These are phyloP conservation scores for Ganoderma boninense DNA, from an alignment of 1,284 basidiomycete species.

Conservation along the genomic window DNA sequence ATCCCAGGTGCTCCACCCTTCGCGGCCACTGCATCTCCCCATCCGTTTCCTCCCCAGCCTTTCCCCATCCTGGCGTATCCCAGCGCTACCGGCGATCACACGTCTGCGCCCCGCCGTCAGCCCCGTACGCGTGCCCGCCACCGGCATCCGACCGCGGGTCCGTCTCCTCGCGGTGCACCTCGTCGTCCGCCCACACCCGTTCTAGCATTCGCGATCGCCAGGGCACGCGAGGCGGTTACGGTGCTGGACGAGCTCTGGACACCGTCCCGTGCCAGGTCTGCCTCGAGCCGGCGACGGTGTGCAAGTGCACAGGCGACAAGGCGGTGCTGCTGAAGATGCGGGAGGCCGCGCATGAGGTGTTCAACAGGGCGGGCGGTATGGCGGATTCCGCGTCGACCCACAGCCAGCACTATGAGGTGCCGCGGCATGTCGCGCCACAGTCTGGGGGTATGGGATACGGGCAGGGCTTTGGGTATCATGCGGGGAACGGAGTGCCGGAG, in stretches of 20 bases:
- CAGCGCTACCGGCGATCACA: neutral
- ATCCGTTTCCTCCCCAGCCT: neutral
- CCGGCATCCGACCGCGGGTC: neutral
- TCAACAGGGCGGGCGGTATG: neutral
- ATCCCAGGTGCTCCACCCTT: neutral
- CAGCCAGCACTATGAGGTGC: too few relatives aligned
- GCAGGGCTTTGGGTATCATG: too few relatives aligned
- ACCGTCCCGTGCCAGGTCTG: constrained; percentile 1
- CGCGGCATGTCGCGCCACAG: too few relatives aligned
- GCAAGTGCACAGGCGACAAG: neutral
- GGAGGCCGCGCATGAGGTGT: neutral
- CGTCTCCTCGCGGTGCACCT: neutral
- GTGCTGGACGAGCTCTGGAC: neutral
- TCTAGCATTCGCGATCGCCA: neutral
- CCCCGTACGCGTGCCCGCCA: neutral
- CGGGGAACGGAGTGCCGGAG: too few relatives aligned
- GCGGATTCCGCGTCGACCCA: neutral
- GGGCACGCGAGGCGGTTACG: neutral
- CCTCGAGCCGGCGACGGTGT: neutral
- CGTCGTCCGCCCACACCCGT: neutral
- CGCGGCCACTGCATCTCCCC: neutral
- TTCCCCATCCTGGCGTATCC: neutral
- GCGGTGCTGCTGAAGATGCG: constrained; percentile 1
- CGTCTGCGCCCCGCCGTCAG: neutral
- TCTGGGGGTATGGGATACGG: too few relatives aligned